These are phyloP conservation scores for Beauveria scarabaeidicola DNA, from an alignment of 2,329 filamentous ascomycete genomes.

Conservation along the genomic window DNA sequence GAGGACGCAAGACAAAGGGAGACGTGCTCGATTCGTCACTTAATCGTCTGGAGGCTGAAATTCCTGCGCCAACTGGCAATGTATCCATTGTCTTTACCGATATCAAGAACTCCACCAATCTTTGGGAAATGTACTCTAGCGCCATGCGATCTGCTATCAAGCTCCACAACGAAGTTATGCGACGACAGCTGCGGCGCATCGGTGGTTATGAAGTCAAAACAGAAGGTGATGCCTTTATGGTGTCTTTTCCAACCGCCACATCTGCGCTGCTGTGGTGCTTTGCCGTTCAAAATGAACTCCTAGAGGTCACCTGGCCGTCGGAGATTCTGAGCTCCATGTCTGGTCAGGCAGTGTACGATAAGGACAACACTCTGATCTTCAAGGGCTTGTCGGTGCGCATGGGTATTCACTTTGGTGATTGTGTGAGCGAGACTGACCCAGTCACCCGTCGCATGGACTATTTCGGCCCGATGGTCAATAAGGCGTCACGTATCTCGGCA, in stretches of 20 bases:
- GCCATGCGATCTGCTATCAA: slow-evolving; percentile 97
- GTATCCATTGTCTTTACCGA: slow-evolving; percentile 95
- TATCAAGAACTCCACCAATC: slow-evolving; percentile 93
- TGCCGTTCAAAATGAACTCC: slow-evolving; percentile 77
- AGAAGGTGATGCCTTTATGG: slow-evolving; percentile 99
- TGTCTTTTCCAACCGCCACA: slow-evolving; percentile 93
- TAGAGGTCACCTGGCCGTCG: slow-evolving; percentile 86
- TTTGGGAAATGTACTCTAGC: slow-evolving; percentile 92
- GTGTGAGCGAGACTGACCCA: slow-evolving; percentile 90
- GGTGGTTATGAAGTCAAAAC: slow-evolving; percentile 99
- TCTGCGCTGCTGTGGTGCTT: slow-evolving; percentile 95
- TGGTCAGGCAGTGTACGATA: slow-evolving; percentile 73
- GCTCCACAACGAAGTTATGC: slow-evolving; percentile 95
- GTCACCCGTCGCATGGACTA: slow-evolving; percentile 99
- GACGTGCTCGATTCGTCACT: slow-evolving; percentile 78
- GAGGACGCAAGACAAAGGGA: slow-evolving; percentile 54
- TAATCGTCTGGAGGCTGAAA: slow-evolving; percentile 78
- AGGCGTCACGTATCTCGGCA: slow-evolving; percentile 84
- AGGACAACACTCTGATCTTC: slow-evolving; percentile 84
- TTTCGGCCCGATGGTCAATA: slow-evolving; percentile 98
- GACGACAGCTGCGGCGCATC: slow-evolving; percentile 82
- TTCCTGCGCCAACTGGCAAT: slow-evolving; percentile 83
- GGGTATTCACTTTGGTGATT: slow-evolving; percentile 93
- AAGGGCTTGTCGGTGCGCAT: slow-evolving; percentile 90
- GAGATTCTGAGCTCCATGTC: slow-evolving; percentile 83